A percentile compares a stretch with the other conserved stretches of the same genome.
These are phyloP conservation scores for Brassica cretica DNA, from an alignment of 345 rosid genomes.

Conservation along the genomic window DNA sequence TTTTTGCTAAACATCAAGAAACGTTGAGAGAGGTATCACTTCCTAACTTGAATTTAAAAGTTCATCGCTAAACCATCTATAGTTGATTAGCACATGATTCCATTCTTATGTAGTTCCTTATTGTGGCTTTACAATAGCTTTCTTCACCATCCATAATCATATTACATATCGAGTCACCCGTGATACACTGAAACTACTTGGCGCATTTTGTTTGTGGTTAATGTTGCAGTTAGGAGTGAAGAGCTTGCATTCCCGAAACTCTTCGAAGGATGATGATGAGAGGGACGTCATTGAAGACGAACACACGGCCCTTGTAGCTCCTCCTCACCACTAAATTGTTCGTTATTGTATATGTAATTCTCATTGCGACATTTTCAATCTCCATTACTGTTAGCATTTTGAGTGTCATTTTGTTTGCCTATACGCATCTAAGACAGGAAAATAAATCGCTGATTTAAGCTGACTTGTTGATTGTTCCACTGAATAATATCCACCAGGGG, in stretches of 20 bases:
- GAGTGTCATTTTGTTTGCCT: background rate
- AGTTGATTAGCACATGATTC: background rate
- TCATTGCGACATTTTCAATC: background rate
- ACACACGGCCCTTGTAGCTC: background rate
- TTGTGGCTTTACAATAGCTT: background rate
- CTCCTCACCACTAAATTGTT: conserved; percentile 13
- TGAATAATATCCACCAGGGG: too few relatives aligned
- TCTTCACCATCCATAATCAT: background rate
- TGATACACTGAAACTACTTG: background rate
- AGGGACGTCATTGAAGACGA: conserved; percentile 7
- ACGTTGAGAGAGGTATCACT: conserved; percentile 62
- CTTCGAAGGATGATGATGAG: conserved; percentile 26
- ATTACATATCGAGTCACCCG: background rate
- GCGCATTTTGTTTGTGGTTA: background rate
- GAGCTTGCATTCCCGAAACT: conserved; percentile 35
- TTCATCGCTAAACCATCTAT: background rate
- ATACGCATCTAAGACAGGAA: background rate
- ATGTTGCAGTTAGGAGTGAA: conserved; percentile 33
- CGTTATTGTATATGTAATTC: conserved; percentile 9
- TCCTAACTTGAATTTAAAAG: background rate
- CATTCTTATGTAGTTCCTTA: background rate
- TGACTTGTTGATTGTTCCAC: too few relatives aligned
- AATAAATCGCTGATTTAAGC: background rate
- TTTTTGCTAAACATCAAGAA: conserved; percentile 65
- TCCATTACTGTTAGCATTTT: background rate